These are phyloP conservation scores for Symbiodinium pilosum DNA, from an alignment of 73 alveolate genomes.

Conservation along the genomic window DNA sequence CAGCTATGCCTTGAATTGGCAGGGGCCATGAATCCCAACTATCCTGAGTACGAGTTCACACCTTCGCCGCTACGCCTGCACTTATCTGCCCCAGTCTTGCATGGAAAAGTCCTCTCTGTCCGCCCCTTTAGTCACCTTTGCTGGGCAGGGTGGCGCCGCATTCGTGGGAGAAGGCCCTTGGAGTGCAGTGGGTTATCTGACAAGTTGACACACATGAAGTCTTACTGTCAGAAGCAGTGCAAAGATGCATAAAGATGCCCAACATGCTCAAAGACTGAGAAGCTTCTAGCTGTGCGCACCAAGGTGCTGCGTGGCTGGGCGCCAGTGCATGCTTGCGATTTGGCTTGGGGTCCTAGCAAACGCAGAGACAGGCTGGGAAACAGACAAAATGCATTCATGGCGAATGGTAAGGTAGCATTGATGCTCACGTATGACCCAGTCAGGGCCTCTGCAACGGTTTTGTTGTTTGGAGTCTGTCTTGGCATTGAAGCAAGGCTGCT, in stretches of 20 bases:
- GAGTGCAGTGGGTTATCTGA: no score
- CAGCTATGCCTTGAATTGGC: no score
- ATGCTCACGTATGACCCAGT: constrained; percentile 83
- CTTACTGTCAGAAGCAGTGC: no score
- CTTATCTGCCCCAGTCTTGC: neutral
- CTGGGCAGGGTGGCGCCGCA: constrained; percentile 43
- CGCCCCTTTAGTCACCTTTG: neutral
- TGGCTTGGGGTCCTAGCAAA: neutral
- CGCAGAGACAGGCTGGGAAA: no score
- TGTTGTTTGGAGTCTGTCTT: neutral
- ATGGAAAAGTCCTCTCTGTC: no score
- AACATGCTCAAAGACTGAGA: no score
- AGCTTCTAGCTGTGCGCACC: no score
- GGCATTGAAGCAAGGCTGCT: constrained; percentile 10
- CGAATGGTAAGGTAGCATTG: constrained; percentile 1
- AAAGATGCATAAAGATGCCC: no score
- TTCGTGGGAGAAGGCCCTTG: constrained; percentile 45
- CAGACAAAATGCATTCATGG: no score
- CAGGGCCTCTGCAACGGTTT: neutral
- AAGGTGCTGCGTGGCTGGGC: constrained; percentile 87
- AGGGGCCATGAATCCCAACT: constrained; percentile 98
- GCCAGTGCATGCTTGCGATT: constrained; percentile 58
- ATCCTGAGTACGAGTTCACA: constrained; percentile 97
- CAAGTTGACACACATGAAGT: no score
- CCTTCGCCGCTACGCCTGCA: constrained; percentile 20